Base-by-base conservation (phyloP, 345 rosid genomes). In the Camelina laxa region DNA sequence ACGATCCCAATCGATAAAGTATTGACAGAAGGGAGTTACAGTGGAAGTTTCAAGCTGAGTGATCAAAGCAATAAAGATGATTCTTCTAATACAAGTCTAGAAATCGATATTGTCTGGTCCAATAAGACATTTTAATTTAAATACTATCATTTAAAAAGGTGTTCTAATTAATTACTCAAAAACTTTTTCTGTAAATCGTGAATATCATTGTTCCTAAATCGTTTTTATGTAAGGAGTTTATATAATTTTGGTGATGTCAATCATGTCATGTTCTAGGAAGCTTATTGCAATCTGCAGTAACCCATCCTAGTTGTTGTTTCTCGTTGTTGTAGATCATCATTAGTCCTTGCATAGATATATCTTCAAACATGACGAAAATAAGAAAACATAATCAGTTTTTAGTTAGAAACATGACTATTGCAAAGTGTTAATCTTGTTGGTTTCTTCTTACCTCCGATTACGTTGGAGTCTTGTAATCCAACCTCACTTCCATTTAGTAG, bases 1-100 rank as follows among this genome's bases (percentile, higher is more conserved):
- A 89, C 79, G 9, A 85, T 93, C 54, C 87, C 89, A 77, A 87
- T 93, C 0, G 98, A 93, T 75, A 88, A 89, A 75, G 96, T 93
- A 33, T 87, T 93, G 20, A 80, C 85, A 0, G 89, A 88, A 71
- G 93, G 96, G 21, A 85, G 80, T 65, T 88, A 87, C 72, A 85
- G 88, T 66, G 93, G 96, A 66, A 65, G 69, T 33, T 87, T 87
- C 78, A 82, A 73, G 72, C 80, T 90, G 8, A 82, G 69, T 66
- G 82, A 86, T 10, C 87, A 85, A 49, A 85, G 54, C 80, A 84
- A 80, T 72, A 88, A 82, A 74, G 86, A 88, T 42, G 82, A 81
- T 8, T 75, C 85, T 59, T 82, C 87, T 59, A 60, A 87, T 42
- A 83, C 83, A 82, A 84, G 84, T 3, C 82, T 90, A 61, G 93